These are phyloP conservation scores for Aplosporella prunicola DNA, from an alignment of 2,329 filamentous ascomycete species.

Conservation along the genomic window DNA sequence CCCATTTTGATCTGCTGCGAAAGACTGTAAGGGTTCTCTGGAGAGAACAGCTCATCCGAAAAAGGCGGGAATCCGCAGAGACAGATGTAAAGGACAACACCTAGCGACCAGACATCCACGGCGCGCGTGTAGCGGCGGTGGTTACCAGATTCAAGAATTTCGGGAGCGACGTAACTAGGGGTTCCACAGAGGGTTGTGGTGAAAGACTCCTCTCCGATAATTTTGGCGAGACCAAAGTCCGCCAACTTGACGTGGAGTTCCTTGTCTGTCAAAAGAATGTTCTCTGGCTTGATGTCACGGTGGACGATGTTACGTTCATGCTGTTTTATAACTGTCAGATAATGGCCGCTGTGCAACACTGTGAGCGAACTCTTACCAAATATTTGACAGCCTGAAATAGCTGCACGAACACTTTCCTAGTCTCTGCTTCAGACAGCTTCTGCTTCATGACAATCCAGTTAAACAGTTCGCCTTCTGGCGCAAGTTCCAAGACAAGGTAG, in stretches of 20 bases:
- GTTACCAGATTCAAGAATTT: conserved; percentile 76
- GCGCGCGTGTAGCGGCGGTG: conserved; percentile 87
- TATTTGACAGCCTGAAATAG: conserved; percentile 93
- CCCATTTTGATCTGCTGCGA: conserved; percentile 85
- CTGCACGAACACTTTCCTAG: conserved; percentile 80
- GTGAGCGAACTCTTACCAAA: conserved; percentile 51
- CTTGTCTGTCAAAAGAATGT: conserved; percentile 82
- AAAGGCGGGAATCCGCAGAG: conserved; percentile 96
- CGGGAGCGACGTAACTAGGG: conserved; percentile 93
- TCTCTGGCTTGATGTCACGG: conserved; percentile 95
- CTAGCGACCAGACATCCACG: conserved; percentile 92
- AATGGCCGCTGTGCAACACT: not conserved
- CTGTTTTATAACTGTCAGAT: conserved; percentile 40
- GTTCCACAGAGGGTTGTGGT: conserved; percentile 93
- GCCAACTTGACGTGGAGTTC: conserved; percentile 82
- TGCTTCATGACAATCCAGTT: conserved; percentile 88
- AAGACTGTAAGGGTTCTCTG: conserved; percentile 74
- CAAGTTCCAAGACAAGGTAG: conserved; percentile 84
- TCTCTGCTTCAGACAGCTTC: conserved; percentile 75
- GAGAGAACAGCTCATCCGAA: conserved; percentile 78
- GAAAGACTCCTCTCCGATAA: conserved; percentile 96
- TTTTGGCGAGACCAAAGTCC: conserved; percentile 95
- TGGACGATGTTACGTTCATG: conserved; percentile 97
- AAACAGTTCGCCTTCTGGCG: conserved; percentile 88
- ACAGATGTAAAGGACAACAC: conserved; percentile 96